These are phyloP conservation scores for Gossypium longicalyx DNA, from an alignment of 345 rosid species.

Conservation along the genomic window DNA sequence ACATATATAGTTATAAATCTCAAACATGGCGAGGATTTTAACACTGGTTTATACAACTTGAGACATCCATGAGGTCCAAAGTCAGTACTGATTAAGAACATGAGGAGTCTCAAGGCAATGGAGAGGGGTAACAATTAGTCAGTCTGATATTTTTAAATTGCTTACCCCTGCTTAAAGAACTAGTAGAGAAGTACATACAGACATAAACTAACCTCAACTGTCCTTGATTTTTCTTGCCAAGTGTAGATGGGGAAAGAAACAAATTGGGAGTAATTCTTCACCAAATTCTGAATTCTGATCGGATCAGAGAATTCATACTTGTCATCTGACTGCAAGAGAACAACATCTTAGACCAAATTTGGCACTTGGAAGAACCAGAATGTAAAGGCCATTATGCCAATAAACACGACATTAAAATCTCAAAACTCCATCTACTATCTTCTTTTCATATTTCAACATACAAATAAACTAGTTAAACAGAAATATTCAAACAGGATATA, in stretches of 20 bases:
- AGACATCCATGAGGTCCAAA: background rate
- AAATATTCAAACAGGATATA: background rate
- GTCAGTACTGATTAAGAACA: background rate
- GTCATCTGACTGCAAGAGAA: constrained; percentile 68
- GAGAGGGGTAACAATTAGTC: background rate
- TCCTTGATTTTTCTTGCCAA: constrained; percentile 90
- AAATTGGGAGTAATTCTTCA: constrained; percentile 93
- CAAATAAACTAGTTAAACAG: background rate
- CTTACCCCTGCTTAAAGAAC: background rate
- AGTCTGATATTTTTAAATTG: background rate
- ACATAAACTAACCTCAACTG: constrained; percentile 62
- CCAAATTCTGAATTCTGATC: constrained; percentile 69
- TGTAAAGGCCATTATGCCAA: background rate
- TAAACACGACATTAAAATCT: background rate
- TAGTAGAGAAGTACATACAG: background rate
- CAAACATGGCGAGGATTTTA: background rate
- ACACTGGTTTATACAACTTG: background rate
- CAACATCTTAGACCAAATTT: background rate
- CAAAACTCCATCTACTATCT: background rate
- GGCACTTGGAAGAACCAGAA: background rate
- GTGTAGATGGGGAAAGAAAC: constrained; percentile 97
- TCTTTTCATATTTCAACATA: background rate
- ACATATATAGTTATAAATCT: background rate
- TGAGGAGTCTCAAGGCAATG: background rate
- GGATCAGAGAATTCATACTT: constrained; percentile 84